These are phyloP conservation scores for Fraxinus paxiana DNA, from an alignment of 305 asterid species.

Conservation along the genomic window DNA sequence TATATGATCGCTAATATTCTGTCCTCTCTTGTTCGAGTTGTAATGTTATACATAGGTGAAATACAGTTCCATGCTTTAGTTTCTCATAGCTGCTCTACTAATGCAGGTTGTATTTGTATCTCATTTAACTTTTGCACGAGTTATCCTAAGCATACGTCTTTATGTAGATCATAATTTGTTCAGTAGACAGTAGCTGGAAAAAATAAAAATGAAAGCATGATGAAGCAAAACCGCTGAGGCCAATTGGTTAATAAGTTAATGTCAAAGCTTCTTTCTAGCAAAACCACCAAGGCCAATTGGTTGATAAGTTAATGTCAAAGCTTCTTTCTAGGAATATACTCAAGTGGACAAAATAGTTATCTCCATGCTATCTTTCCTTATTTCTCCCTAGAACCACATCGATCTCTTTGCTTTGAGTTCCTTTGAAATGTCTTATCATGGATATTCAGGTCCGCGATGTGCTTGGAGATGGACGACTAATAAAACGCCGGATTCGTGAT, in stretches of 20 bases:
- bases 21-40: background rate
- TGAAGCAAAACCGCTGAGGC: background rate
- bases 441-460: slow-evolving; percentile 81
- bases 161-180: background rate
- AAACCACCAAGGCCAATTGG: background rate
- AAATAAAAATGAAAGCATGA: background rate
- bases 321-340: background rate
- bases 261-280: background rate
- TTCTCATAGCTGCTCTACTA: background rate
- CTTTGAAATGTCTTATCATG: slow-evolving; percentile 14
- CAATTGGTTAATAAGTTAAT: too few relatives aligned
- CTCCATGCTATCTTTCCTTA: background rate
- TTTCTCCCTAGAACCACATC: background rate
- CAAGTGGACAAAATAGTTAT: slow-evolving; percentile 4
- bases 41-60: background rate
- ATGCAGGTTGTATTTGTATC: background rate
- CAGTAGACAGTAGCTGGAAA: too few relatives aligned
- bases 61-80: background rate
- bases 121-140: background rate
- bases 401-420: slow-evolving; percentile 11
- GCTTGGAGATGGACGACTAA: slow-evolving; percentile 96
- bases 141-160: background rate
- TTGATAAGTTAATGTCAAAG: background rate
- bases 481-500: slow-evolving; percentile 80
- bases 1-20: background rate